Conservation (phyloP, 148 eudicot genomes). For the Fallopia convolvulus region DNA sequence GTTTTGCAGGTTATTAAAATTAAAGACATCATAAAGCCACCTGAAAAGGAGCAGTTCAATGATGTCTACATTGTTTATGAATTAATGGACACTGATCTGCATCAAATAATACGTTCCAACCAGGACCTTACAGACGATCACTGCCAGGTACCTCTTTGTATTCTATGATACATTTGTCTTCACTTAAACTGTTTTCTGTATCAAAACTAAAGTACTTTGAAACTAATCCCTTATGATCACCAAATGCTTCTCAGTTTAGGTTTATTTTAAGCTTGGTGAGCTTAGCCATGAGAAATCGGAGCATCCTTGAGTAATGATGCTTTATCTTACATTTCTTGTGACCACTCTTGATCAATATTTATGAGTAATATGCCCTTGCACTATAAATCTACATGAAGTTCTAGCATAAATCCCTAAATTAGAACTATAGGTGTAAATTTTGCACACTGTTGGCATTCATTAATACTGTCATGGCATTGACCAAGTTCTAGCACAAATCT, state of each 20-base stretch:
- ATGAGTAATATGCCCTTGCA: neutral
- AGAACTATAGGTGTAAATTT: neutral
- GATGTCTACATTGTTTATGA: slow-evolving; percentile 55
- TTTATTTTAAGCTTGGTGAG: neutral
- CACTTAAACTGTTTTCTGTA: neutral
- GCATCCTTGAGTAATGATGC: neutral
- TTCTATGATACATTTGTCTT: neutral
- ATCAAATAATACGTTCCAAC: slow-evolving; percentile 76
- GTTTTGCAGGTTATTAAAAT: slow-evolving; percentile 32
- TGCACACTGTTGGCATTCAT: neutral
- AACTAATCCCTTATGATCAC: neutral
- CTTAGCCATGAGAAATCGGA: neutral
- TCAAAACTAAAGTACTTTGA: neutral
- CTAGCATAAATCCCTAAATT: neutral
- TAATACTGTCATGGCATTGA: neutral
- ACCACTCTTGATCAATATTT: neutral
- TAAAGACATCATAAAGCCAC: slow-evolving; percentile 38
- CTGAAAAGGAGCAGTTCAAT: slow-evolving; percentile 32
- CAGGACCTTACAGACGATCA: slow-evolving; percentile 89
- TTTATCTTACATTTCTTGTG: neutral
- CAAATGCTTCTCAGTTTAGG: neutral
- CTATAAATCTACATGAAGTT: neutral
- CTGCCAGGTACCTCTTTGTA: slow-evolving; percentile 47
- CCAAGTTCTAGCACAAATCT: neutral
- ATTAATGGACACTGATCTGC: slow-evolving; percentile 81